These are phyloP conservation scores for Pythium inflatum DNA, from an alignment of 352 stramenopile species.

Conservation along the genomic window DNA sequence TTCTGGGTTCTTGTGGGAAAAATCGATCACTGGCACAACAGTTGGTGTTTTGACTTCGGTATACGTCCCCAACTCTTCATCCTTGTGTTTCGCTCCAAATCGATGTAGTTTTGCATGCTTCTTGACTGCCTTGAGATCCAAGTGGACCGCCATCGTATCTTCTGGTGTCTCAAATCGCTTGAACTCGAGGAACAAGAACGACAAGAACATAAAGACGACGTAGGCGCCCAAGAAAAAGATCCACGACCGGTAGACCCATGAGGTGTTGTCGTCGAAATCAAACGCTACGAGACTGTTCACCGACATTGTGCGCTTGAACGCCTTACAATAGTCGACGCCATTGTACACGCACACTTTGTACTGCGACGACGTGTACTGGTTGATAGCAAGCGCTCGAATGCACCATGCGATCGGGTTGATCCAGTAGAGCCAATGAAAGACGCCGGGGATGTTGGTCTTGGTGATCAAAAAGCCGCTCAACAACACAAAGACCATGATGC, in stretches of 20 bases:
- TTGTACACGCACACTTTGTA: constrained; percentile 55
- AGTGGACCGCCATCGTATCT: constrained; percentile 41
- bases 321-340: constrained; percentile 48
- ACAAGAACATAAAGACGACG: constrained; percentile 37
- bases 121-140: constrained; percentile 31
- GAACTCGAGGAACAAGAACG: constrained; percentile 41
- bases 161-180: constrained; percentile 39
- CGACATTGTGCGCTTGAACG: constrained; percentile 45
- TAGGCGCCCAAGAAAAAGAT: constrained; percentile 57
- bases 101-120: constrained; percentile 22
- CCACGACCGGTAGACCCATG: constrained; percentile 67
- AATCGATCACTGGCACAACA: too few relatives aligned
- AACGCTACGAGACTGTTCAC: constrained; percentile 59
- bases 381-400: constrained; percentile 63
- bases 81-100: background rate
- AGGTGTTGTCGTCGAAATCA: constrained; percentile 46
- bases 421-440: constrained; percentile 82
- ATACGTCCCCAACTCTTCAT: too few relatives aligned
- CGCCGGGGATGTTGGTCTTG: constrained; percentile 59
- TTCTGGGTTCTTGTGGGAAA: too few relatives aligned
- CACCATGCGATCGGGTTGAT: constrained; percentile 75
- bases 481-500: constrained; percentile 68
- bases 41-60: too few relatives aligned
- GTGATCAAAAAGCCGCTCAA: constrained; percentile 73
- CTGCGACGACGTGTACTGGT: constrained; percentile 56